Conservation (phyloP, 2,329 filamentous ascomycete genomes). For the Corniculantispora saksenae region DNA sequence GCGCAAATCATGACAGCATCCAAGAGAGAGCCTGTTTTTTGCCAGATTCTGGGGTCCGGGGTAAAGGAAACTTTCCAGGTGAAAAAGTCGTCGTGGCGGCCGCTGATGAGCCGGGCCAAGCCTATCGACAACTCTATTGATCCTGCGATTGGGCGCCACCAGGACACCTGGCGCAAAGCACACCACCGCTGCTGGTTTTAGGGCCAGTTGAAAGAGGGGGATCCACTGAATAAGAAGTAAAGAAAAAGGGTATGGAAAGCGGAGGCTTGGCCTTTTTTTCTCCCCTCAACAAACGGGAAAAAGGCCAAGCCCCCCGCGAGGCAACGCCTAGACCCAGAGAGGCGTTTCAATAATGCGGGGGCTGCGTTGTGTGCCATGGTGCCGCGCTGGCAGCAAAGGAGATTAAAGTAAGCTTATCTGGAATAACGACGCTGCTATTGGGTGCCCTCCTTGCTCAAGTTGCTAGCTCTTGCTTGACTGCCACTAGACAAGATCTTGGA, state of each 20-base stretch:
- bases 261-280: neutral
- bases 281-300: neutral
- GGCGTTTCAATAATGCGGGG: constrained; percentile 3
- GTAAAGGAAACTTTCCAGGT: neutral
- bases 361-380: neutral
- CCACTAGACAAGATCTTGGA: neutral
- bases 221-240: neutral
- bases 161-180: neutral
- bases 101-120: constrained; percentile 1
- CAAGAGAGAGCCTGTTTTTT: neutral
- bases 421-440: neutral
- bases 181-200: neutral
- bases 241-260: neutral
- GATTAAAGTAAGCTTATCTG: neutral
- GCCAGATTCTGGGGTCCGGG: constrained; percentile 9
- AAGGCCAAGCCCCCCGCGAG: neutral
- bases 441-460: neutral
- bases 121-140: constrained; percentile 15
- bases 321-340: neutral
- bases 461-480: neutral
- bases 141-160: constrained; percentile 12
- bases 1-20: neutral
- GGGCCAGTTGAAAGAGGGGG: neutral
- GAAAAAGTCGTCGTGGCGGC: neutral
- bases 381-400: neutral